Conservation (phyloP, 768 basidiomycete genomes). For the Lactarius akahatsu region DNA sequence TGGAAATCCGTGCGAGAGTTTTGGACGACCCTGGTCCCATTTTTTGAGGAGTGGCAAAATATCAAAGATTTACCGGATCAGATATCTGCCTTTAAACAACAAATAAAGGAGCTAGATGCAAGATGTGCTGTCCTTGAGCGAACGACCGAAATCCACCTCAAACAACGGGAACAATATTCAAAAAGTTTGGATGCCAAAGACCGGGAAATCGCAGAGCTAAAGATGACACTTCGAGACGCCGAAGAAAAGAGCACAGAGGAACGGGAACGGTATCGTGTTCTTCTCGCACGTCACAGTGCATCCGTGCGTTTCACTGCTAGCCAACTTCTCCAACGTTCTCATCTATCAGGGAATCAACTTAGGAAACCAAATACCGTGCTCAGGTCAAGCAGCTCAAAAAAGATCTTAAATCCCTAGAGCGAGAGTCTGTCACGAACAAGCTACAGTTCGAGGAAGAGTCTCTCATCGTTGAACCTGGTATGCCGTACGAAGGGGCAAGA, state of each 20-base stretch:
- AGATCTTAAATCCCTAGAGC: constrained; percentile 5
- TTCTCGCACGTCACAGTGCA: constrained; percentile 18
- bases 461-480: constrained; percentile 14
- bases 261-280: neutral
- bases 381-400: constrained; percentile 21
- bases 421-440: neutral
- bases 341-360: neutral
- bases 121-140: neutral
- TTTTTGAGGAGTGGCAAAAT: neutral
- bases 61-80: neutral
- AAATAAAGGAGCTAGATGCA: neutral
- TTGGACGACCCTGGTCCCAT: constrained; percentile 10
- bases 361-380: constrained; percentile 20
- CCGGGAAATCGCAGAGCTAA: constrained; percentile 8
- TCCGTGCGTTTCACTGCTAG: constrained; percentile 11
- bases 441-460: constrained; percentile 13
- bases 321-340: neutral
- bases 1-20: constrained; percentile 24
- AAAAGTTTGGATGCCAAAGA: neutral
- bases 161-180: neutral
- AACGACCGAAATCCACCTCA: neutral
- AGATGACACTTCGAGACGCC: neutral
- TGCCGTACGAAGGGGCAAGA: neutral
- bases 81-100: neutral
- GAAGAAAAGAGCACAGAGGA: neutral